phyloP scores from a whole-genome alignment of 768 basidiomycete species.

The Rhodotorula paludigena region DNA sequence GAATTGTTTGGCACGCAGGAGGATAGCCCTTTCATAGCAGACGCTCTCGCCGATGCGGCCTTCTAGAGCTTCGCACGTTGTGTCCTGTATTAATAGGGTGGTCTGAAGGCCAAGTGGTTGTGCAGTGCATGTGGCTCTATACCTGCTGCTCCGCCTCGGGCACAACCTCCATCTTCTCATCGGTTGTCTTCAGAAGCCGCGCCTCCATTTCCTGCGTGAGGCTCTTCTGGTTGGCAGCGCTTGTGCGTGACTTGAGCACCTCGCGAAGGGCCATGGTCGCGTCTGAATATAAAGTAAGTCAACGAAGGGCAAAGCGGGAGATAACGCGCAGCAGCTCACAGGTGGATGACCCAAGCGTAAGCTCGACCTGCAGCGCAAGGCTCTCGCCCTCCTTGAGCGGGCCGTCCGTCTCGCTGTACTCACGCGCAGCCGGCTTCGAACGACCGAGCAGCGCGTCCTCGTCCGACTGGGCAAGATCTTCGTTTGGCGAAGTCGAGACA shows the following conservation, averaged over 20 bases:
- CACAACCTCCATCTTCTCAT: neutral
- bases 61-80: neutral
- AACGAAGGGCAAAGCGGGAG: neutral
- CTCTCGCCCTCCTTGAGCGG: slow-evolving; percentile 62
- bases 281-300: neutral
- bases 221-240: slow-evolving; percentile 26
- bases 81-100: no score
- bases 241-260: slow-evolving; percentile 78
- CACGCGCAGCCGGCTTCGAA: slow-evolving; percentile 61
- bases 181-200: neutral
- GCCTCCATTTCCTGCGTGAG: slow-evolving; percentile 36
- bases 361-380: slow-evolving; percentile 74
- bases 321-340: slow-evolving; percentile 50
- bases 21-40: neutral
- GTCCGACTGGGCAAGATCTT: slow-evolving; percentile 86
- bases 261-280: slow-evolving; percentile 97
- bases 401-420: slow-evolving; percentile 24
- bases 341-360: slow-evolving; percentile 81
- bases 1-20: slow-evolving; percentile 33
- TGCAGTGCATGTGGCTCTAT: no score
- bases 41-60: neutral
- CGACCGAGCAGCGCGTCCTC: slow-evolving; percentile 85
- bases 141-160: neutral
- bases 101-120: no score
- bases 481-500: slow-evolving; percentile 87